Conservation (phyloP, 1,284 basidiomycete genomes). For the Ustilago tritici region DNA sequence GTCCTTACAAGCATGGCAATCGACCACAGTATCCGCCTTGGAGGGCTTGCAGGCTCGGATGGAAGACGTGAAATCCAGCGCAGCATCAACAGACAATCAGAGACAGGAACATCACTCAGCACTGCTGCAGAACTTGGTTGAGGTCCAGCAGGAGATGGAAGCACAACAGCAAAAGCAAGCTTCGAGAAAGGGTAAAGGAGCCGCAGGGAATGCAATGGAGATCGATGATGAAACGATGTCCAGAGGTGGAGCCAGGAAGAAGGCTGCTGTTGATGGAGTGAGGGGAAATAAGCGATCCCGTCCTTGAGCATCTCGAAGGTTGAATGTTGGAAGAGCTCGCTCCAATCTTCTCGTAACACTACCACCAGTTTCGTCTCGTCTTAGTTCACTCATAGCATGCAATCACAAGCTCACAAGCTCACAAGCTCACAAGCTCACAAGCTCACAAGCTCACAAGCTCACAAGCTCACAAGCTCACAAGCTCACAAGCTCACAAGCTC, state of each 20-base stretch:
- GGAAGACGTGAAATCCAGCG: slow-evolving; percentile 14
- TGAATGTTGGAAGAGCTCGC: no score
- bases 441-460: background rate
- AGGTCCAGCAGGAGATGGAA: slow-evolving; percentile 30
- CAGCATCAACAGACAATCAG: slow-evolving; percentile 12
- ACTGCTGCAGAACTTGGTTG: slow-evolving; percentile 24
- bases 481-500: background rate
- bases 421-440: background rate
- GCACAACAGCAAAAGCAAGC: slow-evolving; percentile 38
- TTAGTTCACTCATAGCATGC: background rate
- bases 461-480: background rate
- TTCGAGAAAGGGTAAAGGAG: slow-evolving; percentile 22
- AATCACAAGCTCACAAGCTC: background rate
- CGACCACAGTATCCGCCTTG: slow-evolving; percentile 23
- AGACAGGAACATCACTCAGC: slow-evolving; percentile 25
- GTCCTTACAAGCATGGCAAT: slow-evolving; percentile 28
- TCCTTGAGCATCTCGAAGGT: slow-evolving; percentile 16
- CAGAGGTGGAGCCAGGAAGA: slow-evolving; percentile 22
- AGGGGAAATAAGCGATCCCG: slow-evolving; percentile 45
- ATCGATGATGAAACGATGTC: slow-evolving; percentile 26
- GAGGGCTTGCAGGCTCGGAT: slow-evolving; percentile 26
- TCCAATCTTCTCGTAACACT: no score
- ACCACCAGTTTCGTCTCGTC: background rate
- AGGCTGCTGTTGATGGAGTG: slow-evolving; percentile 11
- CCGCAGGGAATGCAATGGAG: slow-evolving; percentile 36